A percentile compares a stretch with the other conserved stretches of the same genome.
phyloP scores from a whole-genome alignment of 1,284 basidiomycete species.

The Macrocybe sp. region DNA sequence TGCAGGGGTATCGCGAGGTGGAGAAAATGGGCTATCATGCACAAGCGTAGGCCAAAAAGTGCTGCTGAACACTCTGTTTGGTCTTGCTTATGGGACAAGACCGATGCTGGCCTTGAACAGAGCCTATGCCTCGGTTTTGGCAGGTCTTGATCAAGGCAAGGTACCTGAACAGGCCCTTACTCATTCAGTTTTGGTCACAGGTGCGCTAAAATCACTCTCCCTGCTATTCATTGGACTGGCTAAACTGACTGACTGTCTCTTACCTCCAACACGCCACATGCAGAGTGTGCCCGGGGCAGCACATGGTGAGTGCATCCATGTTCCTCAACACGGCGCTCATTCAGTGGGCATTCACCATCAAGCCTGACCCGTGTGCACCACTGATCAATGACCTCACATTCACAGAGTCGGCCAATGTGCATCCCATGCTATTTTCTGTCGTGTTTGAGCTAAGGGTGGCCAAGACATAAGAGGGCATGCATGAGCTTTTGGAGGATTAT shows the following conservation, averaged over 20 bases:
- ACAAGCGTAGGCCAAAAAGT: too few relatives aligned
- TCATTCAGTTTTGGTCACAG: slow-evolving; percentile 55
- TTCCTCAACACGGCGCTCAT: slow-evolving; percentile 54
- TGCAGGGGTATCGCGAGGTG: too few relatives aligned
- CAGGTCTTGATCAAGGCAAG: too few relatives aligned
- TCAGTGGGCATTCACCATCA: slow-evolving; percentile 56
- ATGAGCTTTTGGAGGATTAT: slow-evolving; percentile 32
- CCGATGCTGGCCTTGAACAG: too few relatives aligned
- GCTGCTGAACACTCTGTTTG: too few relatives aligned
- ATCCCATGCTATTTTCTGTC: slow-evolving; percentile 51
- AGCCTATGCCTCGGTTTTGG: too few relatives aligned
- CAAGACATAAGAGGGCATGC: slow-evolving; percentile 22
- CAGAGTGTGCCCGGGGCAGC: slow-evolving; percentile 55
- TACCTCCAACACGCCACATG: too few relatives aligned
- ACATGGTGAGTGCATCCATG: slow-evolving; percentile 50
- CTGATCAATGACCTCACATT: slow-evolving; percentile 56
- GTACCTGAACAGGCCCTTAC: slow-evolving; percentile 18
- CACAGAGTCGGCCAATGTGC: slow-evolving; percentile 51
- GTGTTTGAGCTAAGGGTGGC: slow-evolving; percentile 40
- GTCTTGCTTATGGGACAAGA: too few relatives aligned
- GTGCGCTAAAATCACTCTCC: neutral
- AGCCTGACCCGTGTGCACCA: slow-evolving; percentile 32
- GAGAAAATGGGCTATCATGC: too few relatives aligned
- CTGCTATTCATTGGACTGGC: neutral
- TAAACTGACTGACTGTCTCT: neutral